These are phyloP conservation scores for Linderniella brevidens DNA, from an alignment of 257 asterid genomes.

Conservation along the genomic window DNA sequence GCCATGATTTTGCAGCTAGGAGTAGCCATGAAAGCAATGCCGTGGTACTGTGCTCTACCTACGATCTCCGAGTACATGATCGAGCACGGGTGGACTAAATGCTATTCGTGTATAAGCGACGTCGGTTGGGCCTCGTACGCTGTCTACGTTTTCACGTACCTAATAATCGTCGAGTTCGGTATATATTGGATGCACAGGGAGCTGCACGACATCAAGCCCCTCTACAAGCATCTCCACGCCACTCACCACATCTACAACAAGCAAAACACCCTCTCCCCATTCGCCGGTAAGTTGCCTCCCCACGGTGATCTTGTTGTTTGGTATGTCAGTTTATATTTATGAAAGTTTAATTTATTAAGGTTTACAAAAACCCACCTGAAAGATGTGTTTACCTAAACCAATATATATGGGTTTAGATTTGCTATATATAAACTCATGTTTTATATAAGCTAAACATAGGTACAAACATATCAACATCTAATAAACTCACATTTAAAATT, in stretches of 20 bases:
- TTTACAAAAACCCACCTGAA: no score
- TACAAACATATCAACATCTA: no score
- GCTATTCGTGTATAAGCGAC: slow-evolving; percentile 55
- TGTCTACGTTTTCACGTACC: slow-evolving; percentile 32
- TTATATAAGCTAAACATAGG: no score
- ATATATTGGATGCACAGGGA: slow-evolving; percentile 98
- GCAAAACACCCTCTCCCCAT: slow-evolving; percentile 96
- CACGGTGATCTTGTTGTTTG: not conserved
- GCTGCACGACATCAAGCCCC: slow-evolving; percentile 91
- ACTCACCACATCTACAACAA: slow-evolving; percentile 96
- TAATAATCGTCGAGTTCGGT: slow-evolving; percentile 74
- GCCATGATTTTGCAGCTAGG: slow-evolving; percentile 88
- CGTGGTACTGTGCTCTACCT: slow-evolving; percentile 73
- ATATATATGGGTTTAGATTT: no score
- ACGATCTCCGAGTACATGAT: slow-evolving; percentile 79
- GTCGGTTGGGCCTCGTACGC: slow-evolving; percentile 50
- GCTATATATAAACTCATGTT: no score
- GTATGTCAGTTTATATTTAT: no score
- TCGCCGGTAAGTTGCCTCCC: slow-evolving; percentile 44
- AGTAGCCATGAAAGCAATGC: slow-evolving; percentile 98
- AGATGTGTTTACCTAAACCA: no score
- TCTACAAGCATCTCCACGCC: slow-evolving; percentile 86
- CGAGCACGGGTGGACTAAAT: slow-evolving; percentile 79
- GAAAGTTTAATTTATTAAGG: no score
- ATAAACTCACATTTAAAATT: no score